These are phyloP conservation scores for Geranomyces michiganensis DNA, from an alignment of 192 early-diverging fungal genomes.

Conservation along the genomic window DNA sequence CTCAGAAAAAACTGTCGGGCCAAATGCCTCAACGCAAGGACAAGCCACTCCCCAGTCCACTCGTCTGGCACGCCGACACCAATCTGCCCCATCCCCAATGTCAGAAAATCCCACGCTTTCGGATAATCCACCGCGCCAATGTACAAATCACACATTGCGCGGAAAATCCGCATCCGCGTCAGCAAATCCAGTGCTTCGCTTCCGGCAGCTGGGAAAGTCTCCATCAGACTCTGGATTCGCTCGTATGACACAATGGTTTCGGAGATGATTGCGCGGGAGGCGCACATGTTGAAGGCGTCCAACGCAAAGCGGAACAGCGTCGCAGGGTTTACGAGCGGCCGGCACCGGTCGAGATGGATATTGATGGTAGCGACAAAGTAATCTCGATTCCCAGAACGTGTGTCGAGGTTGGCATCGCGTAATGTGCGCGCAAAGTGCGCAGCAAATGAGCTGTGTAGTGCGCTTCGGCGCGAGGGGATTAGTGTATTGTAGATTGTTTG, in stretches of 20 bases:
- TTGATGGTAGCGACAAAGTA: background rate
- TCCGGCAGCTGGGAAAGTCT: background rate
- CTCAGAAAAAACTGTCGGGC: background rate
- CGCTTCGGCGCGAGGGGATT: background rate
- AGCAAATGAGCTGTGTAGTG: constrained; percentile 2
- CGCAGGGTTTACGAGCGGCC: background rate
- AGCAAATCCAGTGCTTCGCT: background rate
- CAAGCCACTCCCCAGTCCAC: background rate
- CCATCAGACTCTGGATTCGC: background rate
- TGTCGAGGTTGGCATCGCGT: too few relatives aligned
- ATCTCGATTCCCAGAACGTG: background rate
- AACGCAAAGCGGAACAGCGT: background rate
- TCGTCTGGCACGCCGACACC: background rate
- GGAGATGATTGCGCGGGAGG: constrained; percentile 4
- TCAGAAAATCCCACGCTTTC: constrained; percentile 1
- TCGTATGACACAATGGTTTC: constrained; percentile 3
- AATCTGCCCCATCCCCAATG: background rate
- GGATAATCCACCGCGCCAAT: constrained; percentile 4
- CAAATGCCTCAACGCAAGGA: background rate
- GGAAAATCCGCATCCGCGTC: background rate
- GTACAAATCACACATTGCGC: constrained; percentile 14
- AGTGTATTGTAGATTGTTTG: constrained; percentile 19
- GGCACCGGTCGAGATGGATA: constrained; percentile 19
- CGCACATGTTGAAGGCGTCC: constrained; percentile 13
- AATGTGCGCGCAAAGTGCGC: constrained; percentile 1